Conservation (phyloP, 768 basidiomycete genomes). For the Tremella yokohamensis region DNA sequence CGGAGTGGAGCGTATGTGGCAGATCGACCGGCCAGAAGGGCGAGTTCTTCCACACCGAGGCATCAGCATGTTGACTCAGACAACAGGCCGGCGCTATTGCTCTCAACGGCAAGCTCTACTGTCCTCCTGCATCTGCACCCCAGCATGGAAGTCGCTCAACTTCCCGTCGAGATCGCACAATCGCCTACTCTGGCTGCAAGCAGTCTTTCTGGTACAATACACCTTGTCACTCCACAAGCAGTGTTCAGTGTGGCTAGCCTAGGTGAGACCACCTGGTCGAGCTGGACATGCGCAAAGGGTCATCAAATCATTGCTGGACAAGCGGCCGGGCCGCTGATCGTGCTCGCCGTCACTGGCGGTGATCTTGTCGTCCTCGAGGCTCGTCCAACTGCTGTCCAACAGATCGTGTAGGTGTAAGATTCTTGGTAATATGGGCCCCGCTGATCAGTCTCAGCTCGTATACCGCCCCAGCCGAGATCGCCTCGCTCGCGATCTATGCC, state of each 20-base stretch:
- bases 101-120: conserved; percentile 22
- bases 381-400: conserved; percentile 4
- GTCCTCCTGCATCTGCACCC: conserved; percentile 17
- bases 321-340: conserved; percentile 12
- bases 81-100: conserved; percentile 11
- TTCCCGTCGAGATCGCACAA: conserved; percentile 17
- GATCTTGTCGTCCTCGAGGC: conserved; percentile 12
- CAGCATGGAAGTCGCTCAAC: conserved; percentile 8
- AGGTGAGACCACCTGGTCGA: too few relatives aligned
- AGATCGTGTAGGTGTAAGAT: conserved; percentile 15
- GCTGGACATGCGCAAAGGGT: background rate
- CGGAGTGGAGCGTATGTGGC: conserved; percentile 31
- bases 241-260: too few relatives aligned
- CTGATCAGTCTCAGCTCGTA: conserved; percentile 1
- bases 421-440: background rate
- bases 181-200: conserved; percentile 30
- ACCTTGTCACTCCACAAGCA: background rate
- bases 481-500: conserved; percentile 9
- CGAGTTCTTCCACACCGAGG: background rate
- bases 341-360: conserved; percentile 18
- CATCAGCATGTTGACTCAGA: conserved; percentile 4
- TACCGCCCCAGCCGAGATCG: conserved; percentile 15
- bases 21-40: conserved; percentile 12
- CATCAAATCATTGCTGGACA: conserved; percentile 17
- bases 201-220: background rate